Conservation (phyloP, 306 rosid species). For the Sicyos baderoa region DNA sequence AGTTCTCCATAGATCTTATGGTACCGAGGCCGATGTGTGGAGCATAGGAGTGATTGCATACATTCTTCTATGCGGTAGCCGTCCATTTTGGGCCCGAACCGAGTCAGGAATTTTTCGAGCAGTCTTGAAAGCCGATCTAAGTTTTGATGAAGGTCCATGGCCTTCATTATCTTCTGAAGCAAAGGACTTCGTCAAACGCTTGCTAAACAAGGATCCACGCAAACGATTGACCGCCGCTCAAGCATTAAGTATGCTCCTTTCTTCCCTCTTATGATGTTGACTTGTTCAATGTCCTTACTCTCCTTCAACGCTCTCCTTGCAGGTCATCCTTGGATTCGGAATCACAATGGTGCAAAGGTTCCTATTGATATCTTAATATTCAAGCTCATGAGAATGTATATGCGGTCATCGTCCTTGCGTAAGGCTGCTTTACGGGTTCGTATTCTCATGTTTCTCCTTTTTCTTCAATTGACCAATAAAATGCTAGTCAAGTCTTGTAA, state of each 20-base stretch:
- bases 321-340: slow-evolving; percentile 97
- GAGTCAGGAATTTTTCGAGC: slow-evolving; percentile 95
- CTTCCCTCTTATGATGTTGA: slow-evolving; percentile 1
- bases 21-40: slow-evolving; percentile 97
- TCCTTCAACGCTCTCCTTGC: slow-evolving; percentile 32
- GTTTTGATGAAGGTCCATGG: slow-evolving; percentile 95
- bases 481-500: background rate
- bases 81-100: slow-evolving; percentile 97
- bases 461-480: background rate
- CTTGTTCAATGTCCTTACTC: slow-evolving; percentile 15
- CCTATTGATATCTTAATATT: slow-evolving; percentile 80
- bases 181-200: slow-evolving; percentile 83
- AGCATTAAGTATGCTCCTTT: slow-evolving; percentile 63
- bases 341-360: slow-evolving; percentile 53
- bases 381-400: slow-evolving; percentile 71
- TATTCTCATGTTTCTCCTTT: slow-evolving; percentile 15
- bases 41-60: slow-evolving; percentile 96
- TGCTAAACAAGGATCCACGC: slow-evolving; percentile 85
- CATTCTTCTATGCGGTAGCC: slow-evolving; percentile 96
- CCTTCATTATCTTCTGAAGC: slow-evolving; percentile 81
- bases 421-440: slow-evolving; percentile 97
- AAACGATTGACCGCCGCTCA: slow-evolving; percentile 95
- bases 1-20: slow-evolving; percentile 90
- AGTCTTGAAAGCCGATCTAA: slow-evolving; percentile 90
- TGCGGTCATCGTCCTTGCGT: slow-evolving; percentile 91